Evolutionary conservation across 2,329 filamentous ascomycete genomes (phyloP).

Genomic region (Aspergillus pseudonomiae): DNA sequence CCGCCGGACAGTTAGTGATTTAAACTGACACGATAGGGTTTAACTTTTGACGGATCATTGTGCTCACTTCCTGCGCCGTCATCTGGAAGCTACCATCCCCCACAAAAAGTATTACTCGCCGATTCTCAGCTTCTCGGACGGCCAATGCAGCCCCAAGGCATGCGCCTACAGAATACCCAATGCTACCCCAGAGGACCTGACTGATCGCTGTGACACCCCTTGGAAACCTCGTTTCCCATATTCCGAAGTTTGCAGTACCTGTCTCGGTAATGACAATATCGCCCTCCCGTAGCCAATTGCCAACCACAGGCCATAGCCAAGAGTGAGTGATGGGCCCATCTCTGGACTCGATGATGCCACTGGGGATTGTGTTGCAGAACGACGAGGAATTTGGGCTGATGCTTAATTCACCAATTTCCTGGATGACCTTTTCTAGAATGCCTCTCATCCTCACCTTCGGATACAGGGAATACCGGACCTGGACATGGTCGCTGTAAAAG

Average conservation of each 20-base stretch:
- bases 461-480: not conserved
- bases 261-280: constrained; percentile 65
- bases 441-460: not conserved
- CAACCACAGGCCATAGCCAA: not conserved
- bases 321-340: not conserved
- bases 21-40: not conserved
- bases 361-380: not conserved
- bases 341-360: not conserved
- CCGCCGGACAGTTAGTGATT: not conserved
- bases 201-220: not conserved
- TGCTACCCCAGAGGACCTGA: too few relatives aligned
- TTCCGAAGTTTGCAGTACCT: constrained; percentile 84
- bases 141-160: not conserved
- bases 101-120: not conserved
- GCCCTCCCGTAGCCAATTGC: not conserved
- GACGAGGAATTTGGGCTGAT: not conserved
- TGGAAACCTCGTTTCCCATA: constrained; percentile 70
- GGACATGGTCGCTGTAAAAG: not conserved
- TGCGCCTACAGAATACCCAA: not conserved
- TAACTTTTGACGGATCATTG: not conserved
- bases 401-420: not conserved
- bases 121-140: not conserved
- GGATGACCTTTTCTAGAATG: not conserved
- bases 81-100: not conserved
- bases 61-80: not conserved